Base-by-base conservation (phyloP, 2,329 filamentous ascomycete genomes). In the Dichotomopilus funicola region DNA sequence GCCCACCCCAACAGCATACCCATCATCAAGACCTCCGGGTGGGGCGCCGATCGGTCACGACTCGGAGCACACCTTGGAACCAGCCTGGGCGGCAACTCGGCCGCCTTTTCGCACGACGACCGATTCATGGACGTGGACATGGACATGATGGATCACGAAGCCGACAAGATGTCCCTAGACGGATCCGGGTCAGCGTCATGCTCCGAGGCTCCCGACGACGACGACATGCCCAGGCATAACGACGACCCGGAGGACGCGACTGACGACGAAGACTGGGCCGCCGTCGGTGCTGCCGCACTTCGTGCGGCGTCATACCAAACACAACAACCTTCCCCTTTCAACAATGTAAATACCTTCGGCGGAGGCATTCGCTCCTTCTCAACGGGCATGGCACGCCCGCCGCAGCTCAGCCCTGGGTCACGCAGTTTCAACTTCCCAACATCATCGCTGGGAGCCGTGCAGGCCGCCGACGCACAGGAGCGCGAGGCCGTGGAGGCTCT, bases 231-330 rank as follows among this genome's bases (percentile, higher is more conserved):
- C 63, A 78, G 70, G 72, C 82, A 85, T 75, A 84, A 85, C 64
- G 87, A 89, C 63, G 87, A 95, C 67, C 83, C 89, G 58, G 86
- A 88, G 62, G 90, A 96, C 67, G 81, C 89, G 57, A 97, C 94
- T 31, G 94, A 97, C 68, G 90, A 96, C 68, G 92, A 97, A 72
- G 91, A 97, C 72, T 96, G 92, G 91, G 89, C 88, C 47, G 84
- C 88, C 51, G 87, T 96, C 59, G 92, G 91, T 53, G 89, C 91
- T 35, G 90, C 88, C 53, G 89, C 89, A 62, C 80, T 96, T 63
- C 85, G 91, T 61, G 81, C 82, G 57, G 78, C 79, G 49, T 86
- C 82, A 6, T 85, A 85, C 65, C 73, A 77, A 54, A 73, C 85
- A 78, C 64, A 71, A 67, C 66, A 71, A 63, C 69, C 76, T 70